A percentile compares a stretch with the other conserved stretches of the same genome.
These are phyloP conservation scores for Isatis tinctoria DNA, from an alignment of 345 rosid species.

Conservation along the genomic window DNA sequence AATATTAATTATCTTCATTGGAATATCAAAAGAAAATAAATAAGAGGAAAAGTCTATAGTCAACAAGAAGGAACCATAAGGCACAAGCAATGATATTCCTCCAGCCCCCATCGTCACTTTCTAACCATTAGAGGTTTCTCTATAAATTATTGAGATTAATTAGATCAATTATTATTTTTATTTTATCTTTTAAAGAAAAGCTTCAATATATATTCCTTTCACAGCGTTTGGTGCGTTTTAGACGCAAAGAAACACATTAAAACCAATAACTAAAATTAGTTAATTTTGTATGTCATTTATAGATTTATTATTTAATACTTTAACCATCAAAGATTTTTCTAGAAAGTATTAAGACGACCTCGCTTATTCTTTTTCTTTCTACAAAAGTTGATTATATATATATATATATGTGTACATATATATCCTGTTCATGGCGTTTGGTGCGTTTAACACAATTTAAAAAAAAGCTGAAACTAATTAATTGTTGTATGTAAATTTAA, in stretches of 20 bases:
- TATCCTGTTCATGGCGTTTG: not conserved
- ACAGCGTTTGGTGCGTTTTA: constrained; percentile 2
- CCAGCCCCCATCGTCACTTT: constrained; percentile 29
- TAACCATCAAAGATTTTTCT: not conserved
- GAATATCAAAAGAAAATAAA: constrained; percentile 12
- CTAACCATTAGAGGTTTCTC: constrained; percentile 25
- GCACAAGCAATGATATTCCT: constrained; percentile 35
- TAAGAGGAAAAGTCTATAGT: constrained; percentile 32
- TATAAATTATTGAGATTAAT: not conserved
- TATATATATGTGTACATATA: not conserved
- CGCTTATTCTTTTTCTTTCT: not conserved
- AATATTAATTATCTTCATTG: constrained; percentile 1
- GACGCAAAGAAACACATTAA: constrained; percentile 6
- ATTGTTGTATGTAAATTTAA: not conserved
- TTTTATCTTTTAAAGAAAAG: not conserved
- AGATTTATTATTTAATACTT: not conserved
- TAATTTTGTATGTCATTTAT: not conserved
- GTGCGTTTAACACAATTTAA: not conserved
- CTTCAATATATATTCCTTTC: not conserved
- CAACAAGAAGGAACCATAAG: constrained; percentile 33
- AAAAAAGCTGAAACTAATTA: not conserved
- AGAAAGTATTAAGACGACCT: not conserved
- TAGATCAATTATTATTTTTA: not conserved
- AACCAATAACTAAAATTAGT: not conserved
- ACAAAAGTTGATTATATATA: not conserved